Conservation (phyloP, 2,329 filamentous ascomycete genomes). For the Aspergillus eucalypticola region DNA sequence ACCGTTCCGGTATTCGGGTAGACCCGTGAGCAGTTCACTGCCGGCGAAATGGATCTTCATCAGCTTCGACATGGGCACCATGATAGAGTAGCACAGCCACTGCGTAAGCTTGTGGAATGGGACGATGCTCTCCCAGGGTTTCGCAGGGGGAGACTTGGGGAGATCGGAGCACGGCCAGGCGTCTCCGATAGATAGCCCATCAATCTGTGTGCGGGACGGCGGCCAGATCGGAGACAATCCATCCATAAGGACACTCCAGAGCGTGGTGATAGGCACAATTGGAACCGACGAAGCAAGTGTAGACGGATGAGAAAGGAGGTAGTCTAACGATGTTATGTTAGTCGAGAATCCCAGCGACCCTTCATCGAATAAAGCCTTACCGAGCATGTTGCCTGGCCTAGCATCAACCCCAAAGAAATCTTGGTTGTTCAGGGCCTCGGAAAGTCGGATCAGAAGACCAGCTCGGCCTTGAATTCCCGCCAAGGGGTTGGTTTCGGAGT, state of each 20-base stretch:
- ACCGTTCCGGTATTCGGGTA: conserved; percentile 91
- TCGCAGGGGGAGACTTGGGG: conserved; percentile 65
- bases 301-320: conserved; percentile 86
- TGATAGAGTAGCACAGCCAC: conserved; percentile 91
- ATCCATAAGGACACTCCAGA: conserved; percentile 90
- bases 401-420: conserved; percentile 83
- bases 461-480: conserved; percentile 83
- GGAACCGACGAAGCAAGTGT: conserved; percentile 87
- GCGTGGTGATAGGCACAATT: conserved; percentile 79
- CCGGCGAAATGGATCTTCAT: conserved; percentile 80
- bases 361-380: conserved; percentile 51
- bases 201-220: conserved; percentile 77
- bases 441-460: conserved; percentile 73
- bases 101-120: conserved; percentile 94
- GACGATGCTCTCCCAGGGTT: conserved; percentile 77
- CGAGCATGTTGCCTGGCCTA: conserved; percentile 90
- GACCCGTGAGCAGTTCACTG: conserved; percentile 76
- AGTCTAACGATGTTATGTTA: conserved; percentile 58
- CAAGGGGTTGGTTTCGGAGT: conserved; percentile 75
- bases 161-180: conserved; percentile 89
- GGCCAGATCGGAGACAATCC: conserved; percentile 89
- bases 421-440: conserved; percentile 73
- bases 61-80: conserved; percentile 83
- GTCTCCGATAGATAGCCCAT: conserved; percentile 84
- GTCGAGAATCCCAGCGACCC: not conserved